Percentiles rank a stretch among this genome's conserved stretches.
Conservation (phyloP, 2,329 filamentous ascomycete genomes). For the Leptographium lundbergii region DNA sequence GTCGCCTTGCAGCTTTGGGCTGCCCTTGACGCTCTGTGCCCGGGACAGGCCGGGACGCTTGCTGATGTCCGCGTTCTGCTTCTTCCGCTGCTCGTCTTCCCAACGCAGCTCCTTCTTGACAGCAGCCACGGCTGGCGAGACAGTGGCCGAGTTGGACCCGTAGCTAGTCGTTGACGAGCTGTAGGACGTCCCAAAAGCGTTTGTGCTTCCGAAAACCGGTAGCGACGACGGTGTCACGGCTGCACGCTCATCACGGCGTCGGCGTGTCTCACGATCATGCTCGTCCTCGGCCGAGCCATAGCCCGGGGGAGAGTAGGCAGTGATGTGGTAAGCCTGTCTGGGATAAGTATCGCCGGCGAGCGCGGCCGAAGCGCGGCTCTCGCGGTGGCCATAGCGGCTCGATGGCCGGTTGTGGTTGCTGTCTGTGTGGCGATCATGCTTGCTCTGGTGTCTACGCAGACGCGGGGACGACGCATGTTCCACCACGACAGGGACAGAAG, state of each 20-base stretch:
- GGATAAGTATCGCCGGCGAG: not conserved
- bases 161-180: slow-evolving; percentile 4
- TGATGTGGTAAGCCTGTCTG: too few species aligned
- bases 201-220: slow-evolving; percentile 10
- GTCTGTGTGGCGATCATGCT: not conserved
- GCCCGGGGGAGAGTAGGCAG: slow-evolving; percentile 5
- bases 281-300: slow-evolving; percentile 14
- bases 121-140: slow-evolving; percentile 6
- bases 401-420: not conserved
- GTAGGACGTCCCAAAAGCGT: slow-evolving; percentile 10
- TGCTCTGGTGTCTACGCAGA: slow-evolving; percentile 3
- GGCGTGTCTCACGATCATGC: slow-evolving; percentile 8
- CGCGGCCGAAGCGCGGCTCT: not conserved
- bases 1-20: slow-evolving; percentile 9
- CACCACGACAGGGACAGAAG: slow-evolving; percentile 7
- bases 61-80: slow-evolving; percentile 20
- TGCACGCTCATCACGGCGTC: slow-evolving; percentile 10
- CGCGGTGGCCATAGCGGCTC: not conserved
- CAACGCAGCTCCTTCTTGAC: slow-evolving; percentile 17
- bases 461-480: slow-evolving; percentile 7
- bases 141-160: not conserved
- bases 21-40: slow-evolving; percentile 4
- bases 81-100: slow-evolving; percentile 17
- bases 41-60: slow-evolving; percentile 15
- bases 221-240: slow-evolving; percentile 12